phyloP scores from a whole-genome alignment of 2,329 filamentous ascomycete species.

The Talaromyces sp. region DNA sequence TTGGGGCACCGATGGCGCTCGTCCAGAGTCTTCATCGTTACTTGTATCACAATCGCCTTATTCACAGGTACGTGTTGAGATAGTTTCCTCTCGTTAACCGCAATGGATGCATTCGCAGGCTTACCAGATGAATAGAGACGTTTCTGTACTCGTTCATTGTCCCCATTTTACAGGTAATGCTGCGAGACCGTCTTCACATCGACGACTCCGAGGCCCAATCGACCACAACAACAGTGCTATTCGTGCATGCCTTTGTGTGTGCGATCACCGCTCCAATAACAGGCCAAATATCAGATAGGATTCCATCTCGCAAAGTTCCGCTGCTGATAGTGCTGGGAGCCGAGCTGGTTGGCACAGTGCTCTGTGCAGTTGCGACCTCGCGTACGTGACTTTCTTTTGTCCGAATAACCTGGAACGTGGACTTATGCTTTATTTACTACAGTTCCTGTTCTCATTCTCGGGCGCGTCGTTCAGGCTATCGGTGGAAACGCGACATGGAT shows the following conservation, averaged over 20 bases:
- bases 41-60: conserved; percentile 7
- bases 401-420: neutral
- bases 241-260: conserved; percentile 20
- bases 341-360: conserved; percentile 21
- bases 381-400: conserved; percentile 13
- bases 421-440: neutral
- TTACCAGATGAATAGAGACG: conserved; percentile 16
- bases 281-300: conserved; percentile 19
- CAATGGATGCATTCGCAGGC: too few relatives aligned
- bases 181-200: conserved; percentile 22
- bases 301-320: conserved; percentile 18
- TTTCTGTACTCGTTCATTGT: conserved; percentile 28
- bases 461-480: conserved; percentile 25
- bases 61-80: conserved; percentile 2
- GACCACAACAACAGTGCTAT: conserved; percentile 21
- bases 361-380: conserved; percentile 21
- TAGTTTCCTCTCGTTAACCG: neutral
- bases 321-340: conserved; percentile 21
- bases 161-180: conserved; percentile 24
- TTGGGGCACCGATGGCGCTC: conserved; percentile 5
- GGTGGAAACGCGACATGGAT: conserved; percentile 28
- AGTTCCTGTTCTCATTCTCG: conserved; percentile 21
- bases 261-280: conserved; percentile 20
- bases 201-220: conserved; percentile 19
- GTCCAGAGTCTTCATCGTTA: conserved; percentile 4